Evolutionary conservation across 306 rosid species (phyloP).

Genomic region (Coriaria nepalensis): DNA sequence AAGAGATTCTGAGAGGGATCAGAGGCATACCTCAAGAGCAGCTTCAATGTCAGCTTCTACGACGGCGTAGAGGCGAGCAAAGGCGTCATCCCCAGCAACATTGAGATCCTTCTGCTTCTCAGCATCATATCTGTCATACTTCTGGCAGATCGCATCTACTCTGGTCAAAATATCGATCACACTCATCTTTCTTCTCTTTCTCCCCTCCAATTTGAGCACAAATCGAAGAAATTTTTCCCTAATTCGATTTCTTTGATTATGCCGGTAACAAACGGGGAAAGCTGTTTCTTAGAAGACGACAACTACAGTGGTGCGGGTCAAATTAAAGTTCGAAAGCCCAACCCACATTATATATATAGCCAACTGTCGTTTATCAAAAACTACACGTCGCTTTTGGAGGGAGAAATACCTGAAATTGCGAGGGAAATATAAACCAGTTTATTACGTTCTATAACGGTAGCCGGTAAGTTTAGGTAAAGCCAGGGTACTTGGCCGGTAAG

Average conservation of each 20-base stretch:
- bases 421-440: too few species aligned
- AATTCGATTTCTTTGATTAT: not conserved
- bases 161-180: slow-evolving; percentile 89
- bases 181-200: slow-evolving; percentile 46
- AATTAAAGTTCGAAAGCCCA: too few species aligned
- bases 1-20: slow-evolving; percentile 5
- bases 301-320: too few species aligned
- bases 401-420: too few species aligned
- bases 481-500: not conserved
- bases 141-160: slow-evolving; percentile 90
- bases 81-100: slow-evolving; percentile 88
- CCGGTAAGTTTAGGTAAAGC: too few species aligned
- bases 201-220: slow-evolving; percentile 9
- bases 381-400: too few species aligned
- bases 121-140: slow-evolving; percentile 82
- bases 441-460: too few species aligned
- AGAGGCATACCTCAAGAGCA: slow-evolving; percentile 37
- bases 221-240: not conserved
- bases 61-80: slow-evolving; percentile 63
- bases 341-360: too few species aligned
- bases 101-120: slow-evolving; percentile 67
- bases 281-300: slow-evolving; percentile 4
- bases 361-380: too few species aligned
- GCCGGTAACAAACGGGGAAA: not conserved
- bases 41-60: slow-evolving; percentile 75